Evolutionary conservation across 345 rosid species (phyloP).

Genomic region (Melastoma malabathricum): DNA sequence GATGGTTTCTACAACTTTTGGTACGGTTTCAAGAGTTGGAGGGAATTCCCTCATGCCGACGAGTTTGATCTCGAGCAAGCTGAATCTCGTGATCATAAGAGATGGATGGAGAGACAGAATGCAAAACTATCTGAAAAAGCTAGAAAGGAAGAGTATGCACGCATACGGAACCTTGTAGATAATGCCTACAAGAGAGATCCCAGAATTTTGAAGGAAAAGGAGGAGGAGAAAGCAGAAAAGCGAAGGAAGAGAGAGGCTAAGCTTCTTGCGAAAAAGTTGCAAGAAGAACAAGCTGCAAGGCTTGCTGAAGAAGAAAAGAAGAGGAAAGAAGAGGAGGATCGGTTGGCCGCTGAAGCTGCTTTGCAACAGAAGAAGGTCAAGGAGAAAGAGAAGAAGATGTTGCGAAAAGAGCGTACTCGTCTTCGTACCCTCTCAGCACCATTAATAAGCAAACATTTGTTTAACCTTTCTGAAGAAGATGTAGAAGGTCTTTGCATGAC

Average conservation of each 20-base stretch:
- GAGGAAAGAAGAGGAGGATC: constrained; percentile 67
- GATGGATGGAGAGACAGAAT: constrained; percentile 99
- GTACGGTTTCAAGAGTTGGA: constrained; percentile 94
- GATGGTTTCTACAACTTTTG: constrained; percentile 80
- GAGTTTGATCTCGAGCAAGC: constrained; percentile 95
- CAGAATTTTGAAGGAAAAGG: constrained; percentile 68
- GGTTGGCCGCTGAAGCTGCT: constrained; percentile 70
- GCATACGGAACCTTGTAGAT: constrained; percentile 78
- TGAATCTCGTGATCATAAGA: constrained; percentile 90
- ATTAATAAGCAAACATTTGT: constrained; percentile 37
- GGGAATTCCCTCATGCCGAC: constrained; percentile 93
- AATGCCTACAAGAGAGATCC: constrained; percentile 91
- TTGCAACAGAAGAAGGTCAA: constrained; percentile 65
- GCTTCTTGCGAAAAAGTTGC: constrained; percentile 67
- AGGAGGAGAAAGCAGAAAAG: constrained; percentile 77
- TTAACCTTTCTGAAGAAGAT: constrained; percentile 48
- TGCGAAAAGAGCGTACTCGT: constrained; percentile 78
- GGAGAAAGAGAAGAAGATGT: constrained; percentile 91
- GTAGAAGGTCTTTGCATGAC: constrained; percentile 79
- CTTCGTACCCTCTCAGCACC: constrained; percentile 71
- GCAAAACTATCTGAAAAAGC: constrained; percentile 71
- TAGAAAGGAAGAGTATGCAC: constrained; percentile 84
- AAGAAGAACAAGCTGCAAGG: constrained; percentile 76
- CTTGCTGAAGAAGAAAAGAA: constrained; percentile 75
- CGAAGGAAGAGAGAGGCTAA: constrained; percentile 81